A percentile compares a stretch with the other conserved stretches of the same genome.
phyloP scores from a whole-genome alignment of 441 rosid genomes.

The Metrosideros polymorpha region DNA sequence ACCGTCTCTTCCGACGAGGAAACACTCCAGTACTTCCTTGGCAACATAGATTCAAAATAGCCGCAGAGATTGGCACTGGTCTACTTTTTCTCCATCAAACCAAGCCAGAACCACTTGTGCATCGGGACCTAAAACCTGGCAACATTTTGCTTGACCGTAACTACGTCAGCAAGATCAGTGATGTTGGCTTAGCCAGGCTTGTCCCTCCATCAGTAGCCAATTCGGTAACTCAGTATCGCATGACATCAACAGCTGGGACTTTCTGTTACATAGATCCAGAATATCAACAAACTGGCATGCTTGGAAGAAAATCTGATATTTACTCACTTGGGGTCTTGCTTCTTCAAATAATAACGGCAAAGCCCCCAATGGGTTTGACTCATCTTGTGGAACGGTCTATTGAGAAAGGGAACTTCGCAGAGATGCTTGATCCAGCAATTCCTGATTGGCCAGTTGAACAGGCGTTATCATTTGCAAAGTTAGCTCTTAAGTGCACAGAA shows the following conservation, averaged over 20 bases:
- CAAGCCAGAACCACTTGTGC: conserved; percentile 90
- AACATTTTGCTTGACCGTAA: conserved; percentile 80
- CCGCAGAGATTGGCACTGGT: conserved; percentile 80
- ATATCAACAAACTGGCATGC: conserved; percentile 86
- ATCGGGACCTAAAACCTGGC: conserved; percentile 82
- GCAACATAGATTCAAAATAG: conserved; percentile 60
- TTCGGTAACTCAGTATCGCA: conserved; percentile 57
- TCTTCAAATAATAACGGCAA: conserved; percentile 71
- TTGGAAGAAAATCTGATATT: conserved; percentile 70
- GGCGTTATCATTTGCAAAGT: conserved; percentile 41
- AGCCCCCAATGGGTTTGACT: conserved; percentile 81
- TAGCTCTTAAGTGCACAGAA: conserved; percentile 65
- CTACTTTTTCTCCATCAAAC: conserved; percentile 87
- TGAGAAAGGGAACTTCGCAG: conserved; percentile 40
- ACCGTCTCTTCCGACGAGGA: conserved; percentile 45
- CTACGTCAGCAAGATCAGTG: conserved; percentile 80
- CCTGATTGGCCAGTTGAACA: conserved; percentile 73
- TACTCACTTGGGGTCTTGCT: conserved; percentile 77
- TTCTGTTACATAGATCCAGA: conserved; percentile 92
- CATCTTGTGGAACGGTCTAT: conserved; percentile 53
- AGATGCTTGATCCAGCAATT: conserved; percentile 44
- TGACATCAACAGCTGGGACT: conserved; percentile 91
- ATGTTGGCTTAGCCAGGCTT: conserved; percentile 82
- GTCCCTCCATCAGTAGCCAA: conserved; percentile 75
- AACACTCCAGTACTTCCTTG: conserved; percentile 53